Evolutionary conservation across 441 rosid species (phyloP).

Genomic region (Adansonia rubrostipa): DNA sequence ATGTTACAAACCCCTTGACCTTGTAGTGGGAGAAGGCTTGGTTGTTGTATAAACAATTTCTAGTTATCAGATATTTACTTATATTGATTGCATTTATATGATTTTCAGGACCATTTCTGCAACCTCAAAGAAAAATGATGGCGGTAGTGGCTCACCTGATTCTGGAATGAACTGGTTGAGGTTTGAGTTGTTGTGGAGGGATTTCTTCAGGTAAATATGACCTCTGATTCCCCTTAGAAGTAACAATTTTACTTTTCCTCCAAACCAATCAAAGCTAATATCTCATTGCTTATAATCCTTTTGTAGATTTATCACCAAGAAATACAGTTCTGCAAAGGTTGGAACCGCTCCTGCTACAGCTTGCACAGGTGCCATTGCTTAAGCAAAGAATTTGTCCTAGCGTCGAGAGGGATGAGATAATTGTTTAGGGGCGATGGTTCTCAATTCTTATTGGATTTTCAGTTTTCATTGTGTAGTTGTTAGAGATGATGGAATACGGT

Average conservation of each 20-base stretch:
- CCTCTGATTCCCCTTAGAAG: background rate
- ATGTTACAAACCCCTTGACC: background rate
- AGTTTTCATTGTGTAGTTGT: slow-evolving; percentile 12
- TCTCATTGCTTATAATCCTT: background rate
- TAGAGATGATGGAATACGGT: slow-evolving; percentile 22
- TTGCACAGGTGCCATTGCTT: slow-evolving; percentile 69
- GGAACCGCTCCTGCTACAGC: slow-evolving; percentile 81
- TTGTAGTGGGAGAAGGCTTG: background rate
- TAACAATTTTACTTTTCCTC: background rate
- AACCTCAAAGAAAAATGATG: slow-evolving; percentile 41
- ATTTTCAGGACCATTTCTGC: slow-evolving; percentile 58
- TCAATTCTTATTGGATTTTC: slow-evolving; percentile 12
- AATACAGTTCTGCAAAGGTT: slow-evolving; percentile 66
- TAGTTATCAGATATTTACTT: background rate
- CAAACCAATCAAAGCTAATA: background rate
- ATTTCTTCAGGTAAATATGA: slow-evolving; percentile 87
- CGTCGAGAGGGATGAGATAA: background rate
- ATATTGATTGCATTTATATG: slow-evolving; percentile 20
- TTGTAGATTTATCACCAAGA: slow-evolving; percentile 88
- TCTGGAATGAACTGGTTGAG: slow-evolving; percentile 84
- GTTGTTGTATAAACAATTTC: background rate
- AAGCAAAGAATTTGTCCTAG: slow-evolving; percentile 30
- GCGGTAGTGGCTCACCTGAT: slow-evolving; percentile 53
- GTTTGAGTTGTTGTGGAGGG: slow-evolving; percentile 97
- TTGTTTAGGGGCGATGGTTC: slow-evolving; percentile 4